Percentiles rank a stretch among this genome's conserved stretches.
Evolutionary conservation across 805 yeast species (phyloP).

Genomic region (Candida tallmaniae): DNA sequence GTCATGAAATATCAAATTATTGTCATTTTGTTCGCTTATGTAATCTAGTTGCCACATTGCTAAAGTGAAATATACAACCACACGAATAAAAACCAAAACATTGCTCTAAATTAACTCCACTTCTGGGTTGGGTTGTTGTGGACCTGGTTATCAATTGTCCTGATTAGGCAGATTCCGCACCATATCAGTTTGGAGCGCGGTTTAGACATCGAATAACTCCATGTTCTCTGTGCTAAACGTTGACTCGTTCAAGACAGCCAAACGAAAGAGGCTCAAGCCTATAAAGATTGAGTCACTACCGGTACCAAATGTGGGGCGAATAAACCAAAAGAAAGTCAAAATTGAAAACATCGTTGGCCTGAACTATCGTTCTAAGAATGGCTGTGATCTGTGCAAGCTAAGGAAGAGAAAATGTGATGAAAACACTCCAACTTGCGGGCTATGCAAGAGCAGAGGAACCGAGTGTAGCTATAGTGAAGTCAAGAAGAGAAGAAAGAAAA

Average conservation of each 20-base stretch:
- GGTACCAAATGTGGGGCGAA: neutral
- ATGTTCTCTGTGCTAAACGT: constrained; percentile 1
- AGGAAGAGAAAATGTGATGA: constrained; percentile 20
- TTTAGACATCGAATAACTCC: no score
- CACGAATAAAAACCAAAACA: no score
- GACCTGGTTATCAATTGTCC: no score
- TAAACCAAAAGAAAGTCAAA: constrained; percentile 1
- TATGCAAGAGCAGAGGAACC: constrained; percentile 11
- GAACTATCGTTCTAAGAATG: constrained; percentile 10
- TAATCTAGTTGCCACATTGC: no score
- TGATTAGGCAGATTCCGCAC: no score
- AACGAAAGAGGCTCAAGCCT: constrained; percentile 1
- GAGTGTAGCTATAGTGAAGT: constrained; percentile 8
- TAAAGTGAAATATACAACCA: no score
- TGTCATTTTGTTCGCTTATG: no score
- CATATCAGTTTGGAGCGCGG: no score
- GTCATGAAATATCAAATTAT: no score
- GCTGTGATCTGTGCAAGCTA: constrained; percentile 13
- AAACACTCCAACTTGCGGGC: constrained; percentile 14
- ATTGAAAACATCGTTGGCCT: constrained; percentile 5
- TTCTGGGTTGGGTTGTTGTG: no score
- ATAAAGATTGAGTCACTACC: neutral
- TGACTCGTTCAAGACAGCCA: neutral
- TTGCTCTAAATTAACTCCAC: no score
- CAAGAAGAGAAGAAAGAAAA: no score